Evolutionary conservation across 108 stramenopile genomes (phyloP), one percentile per base, ranked within the genome.

Genomic region (Bacterosira constricta): DNA sequence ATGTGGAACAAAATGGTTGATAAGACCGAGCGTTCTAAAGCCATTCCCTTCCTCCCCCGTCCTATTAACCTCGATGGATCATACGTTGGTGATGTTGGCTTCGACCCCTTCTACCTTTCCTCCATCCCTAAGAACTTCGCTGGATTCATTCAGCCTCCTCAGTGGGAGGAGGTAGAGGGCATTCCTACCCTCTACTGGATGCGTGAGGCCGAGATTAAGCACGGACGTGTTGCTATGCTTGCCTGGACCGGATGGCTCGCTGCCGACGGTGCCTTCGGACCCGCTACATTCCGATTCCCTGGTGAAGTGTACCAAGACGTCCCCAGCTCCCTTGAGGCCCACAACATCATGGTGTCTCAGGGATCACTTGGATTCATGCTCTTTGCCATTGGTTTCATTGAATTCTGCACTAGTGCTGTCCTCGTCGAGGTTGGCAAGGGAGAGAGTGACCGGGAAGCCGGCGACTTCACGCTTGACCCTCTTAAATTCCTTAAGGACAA

Each of bases 91-190:
- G 97, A 96, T 75, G 91, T 87, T 55, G 97, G 97, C 30, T 98
- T 98, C 63, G 97, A 98, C 73, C 97, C 97, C 15, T 83, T 98
- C 69, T 96, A 95, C 81, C 85, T 95, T 27, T 89, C 88, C 29
- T 89, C 88, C 42, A 95, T 95, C 66, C 87, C 87, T 34, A 95
- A 95, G 91, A 88, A 95, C 76, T 95, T 92, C 63, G 86, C 94
- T 65, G 94, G 94, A 53, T 92, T 95, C 87, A 86, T 95, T 73
- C 94, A 95, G 73, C 94, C 94, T 37, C 94, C 94, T 52, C 80
- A 76, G 17, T 95, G 94, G 94, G 94, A 92, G 77, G 88, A 90
- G 49, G 87, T 83, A 15, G 68, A 84, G 46, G 86, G 90, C 32
- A 73, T 94, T 51, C 73, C 83, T 3, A 95, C 94, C 38, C 79